phyloP scores from a whole-genome alignment of 2,329 filamentous ascomycete species.

The Neocucurbitaria cava region DNA sequence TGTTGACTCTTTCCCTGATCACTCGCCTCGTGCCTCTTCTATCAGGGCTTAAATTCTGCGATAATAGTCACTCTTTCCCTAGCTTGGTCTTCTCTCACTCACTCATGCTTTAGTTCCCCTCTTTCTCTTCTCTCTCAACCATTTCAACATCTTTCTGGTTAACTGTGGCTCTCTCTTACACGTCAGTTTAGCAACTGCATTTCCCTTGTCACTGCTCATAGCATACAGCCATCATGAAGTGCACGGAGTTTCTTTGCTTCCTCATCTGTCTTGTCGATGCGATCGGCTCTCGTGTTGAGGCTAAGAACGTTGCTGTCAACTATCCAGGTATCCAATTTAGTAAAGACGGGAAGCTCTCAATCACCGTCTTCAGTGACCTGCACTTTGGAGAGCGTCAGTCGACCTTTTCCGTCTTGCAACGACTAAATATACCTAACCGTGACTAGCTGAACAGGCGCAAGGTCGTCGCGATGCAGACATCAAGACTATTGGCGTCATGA shows the following conservation, averaged over 20 bases:
- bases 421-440: constrained; percentile 3
- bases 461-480: constrained; percentile 57
- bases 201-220: constrained; percentile 13
- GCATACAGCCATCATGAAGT: constrained; percentile 27
- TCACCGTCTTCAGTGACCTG: constrained; percentile 71
- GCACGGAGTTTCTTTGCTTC: constrained; percentile 17
- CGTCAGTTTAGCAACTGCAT: constrained; percentile 6
- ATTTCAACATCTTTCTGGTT: neutral
- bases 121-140: neutral
- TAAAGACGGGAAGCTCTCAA: constrained; percentile 53
- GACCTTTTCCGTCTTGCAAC: constrained; percentile 21
- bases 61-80: neutral
- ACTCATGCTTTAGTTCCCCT: neutral
- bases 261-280: constrained; percentile 11
- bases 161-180: neutral
- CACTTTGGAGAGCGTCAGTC: constrained; percentile 72
- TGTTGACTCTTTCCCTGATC: neutral
- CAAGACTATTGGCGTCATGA: constrained; percentile 64
- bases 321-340: constrained; percentile 35
- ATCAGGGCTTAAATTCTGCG: neutral
- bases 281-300: neutral
- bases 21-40: neutral
- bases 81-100: neutral
- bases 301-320: constrained; percentile 7
- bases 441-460: constrained; percentile 13